Conservation (phyloP, 371 early-diverging fungal genomes). For the Thermomucor indicae-seudaticae region DNA sequence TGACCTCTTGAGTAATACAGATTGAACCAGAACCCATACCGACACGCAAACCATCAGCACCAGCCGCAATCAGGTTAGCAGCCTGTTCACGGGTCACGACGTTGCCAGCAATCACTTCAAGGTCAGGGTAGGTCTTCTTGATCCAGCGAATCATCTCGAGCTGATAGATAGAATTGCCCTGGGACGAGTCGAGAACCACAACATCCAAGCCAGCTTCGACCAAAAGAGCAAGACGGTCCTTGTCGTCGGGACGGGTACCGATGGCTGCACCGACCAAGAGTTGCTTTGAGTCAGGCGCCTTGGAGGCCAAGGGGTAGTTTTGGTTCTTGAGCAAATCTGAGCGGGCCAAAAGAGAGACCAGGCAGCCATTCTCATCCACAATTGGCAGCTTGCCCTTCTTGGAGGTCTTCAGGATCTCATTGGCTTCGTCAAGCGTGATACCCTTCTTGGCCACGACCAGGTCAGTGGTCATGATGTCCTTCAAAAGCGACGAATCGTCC, state of each 20-base stretch:
- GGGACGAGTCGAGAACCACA: constrained; percentile 90
- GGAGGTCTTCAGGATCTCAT: constrained; percentile 80
- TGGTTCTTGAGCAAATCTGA: constrained; percentile 96
- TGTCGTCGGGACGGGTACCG: constrained; percentile 90
- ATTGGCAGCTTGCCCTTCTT: constrained; percentile 98
- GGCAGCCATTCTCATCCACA: constrained; percentile 74
- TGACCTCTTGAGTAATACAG: constrained; percentile 98
- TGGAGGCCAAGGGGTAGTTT: constrained; percentile 91
- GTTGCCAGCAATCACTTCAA: constrained; percentile 95
- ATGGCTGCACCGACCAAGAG: constrained; percentile 93
- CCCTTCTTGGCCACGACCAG: constrained; percentile 84
- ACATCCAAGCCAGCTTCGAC: constrained; percentile 94
- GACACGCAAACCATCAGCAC: constrained; percentile 93
- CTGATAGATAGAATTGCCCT: constrained; percentile 93
- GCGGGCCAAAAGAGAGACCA: constrained; percentile 90
- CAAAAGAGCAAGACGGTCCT: constrained; percentile 73
- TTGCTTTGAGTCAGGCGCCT: constrained; percentile 79
- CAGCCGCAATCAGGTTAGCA: constrained; percentile 85
- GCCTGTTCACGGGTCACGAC: constrained; percentile 97
- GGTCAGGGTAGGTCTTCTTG: constrained; percentile 70
- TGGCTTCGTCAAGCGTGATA: constrained; percentile 87
- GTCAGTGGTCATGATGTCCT: constrained; percentile 88
- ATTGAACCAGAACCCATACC: constrained; percentile 98
- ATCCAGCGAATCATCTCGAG: constrained; percentile 92
- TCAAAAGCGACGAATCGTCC: constrained; percentile 52